Base-by-base conservation (phyloP, 2,329 filamentous ascomycete species). In the Neonectria magnoliae region DNA sequence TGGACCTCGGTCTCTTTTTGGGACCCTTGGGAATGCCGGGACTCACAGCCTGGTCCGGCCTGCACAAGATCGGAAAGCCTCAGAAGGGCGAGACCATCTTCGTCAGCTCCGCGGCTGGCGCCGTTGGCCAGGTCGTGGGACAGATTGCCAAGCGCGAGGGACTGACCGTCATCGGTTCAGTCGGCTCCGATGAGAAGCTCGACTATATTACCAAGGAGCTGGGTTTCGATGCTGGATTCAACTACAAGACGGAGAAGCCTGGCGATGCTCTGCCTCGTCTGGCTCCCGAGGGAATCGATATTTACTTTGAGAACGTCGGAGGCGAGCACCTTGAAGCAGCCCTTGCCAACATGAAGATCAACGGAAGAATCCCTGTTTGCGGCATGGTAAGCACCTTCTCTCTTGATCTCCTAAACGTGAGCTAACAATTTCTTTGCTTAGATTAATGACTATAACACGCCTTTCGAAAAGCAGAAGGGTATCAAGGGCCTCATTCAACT, bases 101-200 rank as follows among this genome's bases (percentile, higher is more conserved):
- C 78, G 85, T 97, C 70, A 92, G 89, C 62, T 90, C 92, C 3
- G 93, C 93, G 0, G 91, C 90, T 4, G 93, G 93, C 31, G 93
- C 92, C 1, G 93, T 97, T 3, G 93, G 93, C 4, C 91, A 94
- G 78, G 77, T 96, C 8, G 93, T 96, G 20, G 93, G 93, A 6
- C 93, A 96, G 80, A 80, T 97, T 48, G 93, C 92, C 66, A 95
- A 95, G 85, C 88, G 90, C 66, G 90, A 94, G 78, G 93, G 93
- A 2, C 80, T 96, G 62, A 90, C 80, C 48, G 93, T 97, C 44
- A 90, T 97, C 67, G 93, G 93, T 18, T 93, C 89, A 56, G 93
- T 93, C 11, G 93, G 93, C 3, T 88, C 88, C 18, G 91, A 94
- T 74, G 90, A 91, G 74, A 97, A 97, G 83, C 83, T 94, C 25